phyloP scores from a whole-genome alignment of 352 stramenopile species.

The Phytophthora sp. region DNA sequence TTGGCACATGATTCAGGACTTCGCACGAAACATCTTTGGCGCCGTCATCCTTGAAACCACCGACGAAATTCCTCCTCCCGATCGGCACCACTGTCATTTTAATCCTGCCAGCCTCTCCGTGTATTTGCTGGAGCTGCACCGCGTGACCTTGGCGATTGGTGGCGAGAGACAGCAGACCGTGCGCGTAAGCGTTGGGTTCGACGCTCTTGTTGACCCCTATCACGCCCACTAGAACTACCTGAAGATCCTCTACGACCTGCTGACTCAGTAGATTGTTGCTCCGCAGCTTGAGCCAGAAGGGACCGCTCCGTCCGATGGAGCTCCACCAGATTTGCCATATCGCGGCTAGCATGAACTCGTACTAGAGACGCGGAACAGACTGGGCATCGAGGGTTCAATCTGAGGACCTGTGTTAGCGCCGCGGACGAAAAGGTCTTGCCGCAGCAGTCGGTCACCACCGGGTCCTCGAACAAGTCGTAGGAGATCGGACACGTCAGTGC shows the following conservation, averaged over 20 bases:
- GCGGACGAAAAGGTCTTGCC: constrained; percentile 22
- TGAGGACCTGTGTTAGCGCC: background rate
- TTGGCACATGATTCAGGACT: too few species aligned
- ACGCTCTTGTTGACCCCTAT: background rate
- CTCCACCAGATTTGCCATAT: constrained; percentile 18
- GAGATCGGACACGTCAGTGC: constrained; percentile 23
- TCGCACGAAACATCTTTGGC: too few species aligned
- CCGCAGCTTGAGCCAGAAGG: constrained; percentile 4
- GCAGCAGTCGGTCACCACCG: constrained; percentile 22
- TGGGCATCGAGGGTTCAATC: constrained; percentile 4
- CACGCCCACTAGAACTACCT: background rate
- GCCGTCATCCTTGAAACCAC: background rate
- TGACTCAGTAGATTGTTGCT: background rate
- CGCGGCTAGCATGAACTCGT: constrained; percentile 5
- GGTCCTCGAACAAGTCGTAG: constrained; percentile 20
- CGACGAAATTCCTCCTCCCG: constrained; percentile 1
- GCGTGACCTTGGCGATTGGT: background rate
- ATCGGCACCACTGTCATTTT: background rate
- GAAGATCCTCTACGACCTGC: background rate
- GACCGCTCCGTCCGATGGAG: constrained; percentile 9
- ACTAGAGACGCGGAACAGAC: constrained; percentile 9
- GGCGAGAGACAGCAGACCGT: background rate
- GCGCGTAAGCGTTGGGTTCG: background rate
- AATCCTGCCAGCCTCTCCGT: background rate
- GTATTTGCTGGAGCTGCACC: background rate